phyloP scores from a whole-genome alignment of 345 rosid species.

The Adansonia digitata region DNA sequence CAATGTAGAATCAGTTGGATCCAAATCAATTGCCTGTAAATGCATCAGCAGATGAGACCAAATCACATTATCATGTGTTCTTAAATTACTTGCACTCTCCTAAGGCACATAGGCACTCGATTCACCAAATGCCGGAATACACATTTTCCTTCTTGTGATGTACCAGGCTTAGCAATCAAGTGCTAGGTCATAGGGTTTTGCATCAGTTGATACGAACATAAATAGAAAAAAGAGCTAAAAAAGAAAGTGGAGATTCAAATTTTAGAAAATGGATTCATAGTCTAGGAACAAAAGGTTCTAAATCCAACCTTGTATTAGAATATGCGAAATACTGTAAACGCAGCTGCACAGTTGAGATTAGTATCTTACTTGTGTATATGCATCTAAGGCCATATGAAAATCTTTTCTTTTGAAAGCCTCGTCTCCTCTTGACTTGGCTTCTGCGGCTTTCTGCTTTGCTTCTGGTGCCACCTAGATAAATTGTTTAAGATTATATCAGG shows the following conservation, averaged over 20 bases:
- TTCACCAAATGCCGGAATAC: not conserved
- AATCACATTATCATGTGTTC: not conserved
- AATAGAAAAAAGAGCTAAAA: not conserved
- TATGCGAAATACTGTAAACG: not conserved
- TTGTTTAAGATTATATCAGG: not conserved
- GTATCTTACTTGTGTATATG: slow-evolving; percentile 27
- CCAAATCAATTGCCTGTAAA: slow-evolving; percentile 27
- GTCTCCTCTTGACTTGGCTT: not conserved
- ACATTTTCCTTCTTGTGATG: not conserved
- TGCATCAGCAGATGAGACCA: slow-evolving; percentile 8
- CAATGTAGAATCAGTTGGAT: slow-evolving; percentile 18
- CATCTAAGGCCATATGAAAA: not conserved
- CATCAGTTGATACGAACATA: not conserved
- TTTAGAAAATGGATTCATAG: not conserved
- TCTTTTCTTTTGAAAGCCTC: not conserved
- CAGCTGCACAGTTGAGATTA: not conserved
- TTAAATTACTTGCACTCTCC: not conserved
- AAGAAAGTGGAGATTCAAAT: not conserved
- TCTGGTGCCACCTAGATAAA: slow-evolving; percentile 65
- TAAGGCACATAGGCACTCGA: not conserved
- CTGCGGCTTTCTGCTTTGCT: slow-evolving; percentile 56
- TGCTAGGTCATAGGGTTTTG: not conserved
- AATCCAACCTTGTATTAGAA: not conserved
- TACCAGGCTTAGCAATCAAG: not conserved
- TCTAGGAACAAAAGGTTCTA: not conserved